phyloP scores from a whole-genome alignment of 768 basidiomycete species.

The Holtermanniella nyarrowii region DNA sequence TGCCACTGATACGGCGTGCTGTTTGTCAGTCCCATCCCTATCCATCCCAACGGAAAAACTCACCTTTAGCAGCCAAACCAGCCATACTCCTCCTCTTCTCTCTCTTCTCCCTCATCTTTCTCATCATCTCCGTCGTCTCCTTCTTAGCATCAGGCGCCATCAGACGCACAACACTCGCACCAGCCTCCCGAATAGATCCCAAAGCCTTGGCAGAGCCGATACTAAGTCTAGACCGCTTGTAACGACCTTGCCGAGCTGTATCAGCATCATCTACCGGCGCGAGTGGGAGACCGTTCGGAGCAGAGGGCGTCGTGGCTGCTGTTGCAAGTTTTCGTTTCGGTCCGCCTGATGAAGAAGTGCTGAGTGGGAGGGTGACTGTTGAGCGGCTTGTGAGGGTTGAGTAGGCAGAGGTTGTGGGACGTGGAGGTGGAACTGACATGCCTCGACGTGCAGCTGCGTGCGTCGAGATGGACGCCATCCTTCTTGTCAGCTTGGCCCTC shows the following conservation, averaged over 20 bases:
- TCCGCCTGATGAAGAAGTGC: background rate
- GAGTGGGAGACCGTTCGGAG: slow-evolving; percentile 23
- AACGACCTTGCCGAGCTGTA: background rate
- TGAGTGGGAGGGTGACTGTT: background rate
- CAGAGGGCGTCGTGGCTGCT: slow-evolving; percentile 11
- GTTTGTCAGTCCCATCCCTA: background rate
- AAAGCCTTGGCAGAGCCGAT: slow-evolving; percentile 19
- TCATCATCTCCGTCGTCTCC: slow-evolving; percentile 2
- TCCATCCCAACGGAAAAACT: background rate
- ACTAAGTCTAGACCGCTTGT: slow-evolving; percentile 17
- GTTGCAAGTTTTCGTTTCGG: slow-evolving; percentile 20
- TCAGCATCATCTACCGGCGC: slow-evolving; percentile 1
- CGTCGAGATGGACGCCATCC: slow-evolving; percentile 26
- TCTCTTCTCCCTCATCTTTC: slow-evolving; percentile 10
- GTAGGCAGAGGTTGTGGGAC: background rate
- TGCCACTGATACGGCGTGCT: background rate
- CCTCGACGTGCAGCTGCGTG: slow-evolving; percentile 2
- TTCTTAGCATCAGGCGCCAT: slow-evolving; percentile 11
- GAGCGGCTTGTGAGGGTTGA: background rate
- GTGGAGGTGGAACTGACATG: background rate
- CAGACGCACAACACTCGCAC: slow-evolving; percentile 22
- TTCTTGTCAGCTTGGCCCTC: slow-evolving; percentile 1
- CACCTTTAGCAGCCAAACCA: background rate
- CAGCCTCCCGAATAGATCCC: slow-evolving; percentile 22
- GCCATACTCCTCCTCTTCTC: slow-evolving; percentile 7